Conservation (phyloP, 352 stramenopile species). For the Phytophthora rubi region DNA sequence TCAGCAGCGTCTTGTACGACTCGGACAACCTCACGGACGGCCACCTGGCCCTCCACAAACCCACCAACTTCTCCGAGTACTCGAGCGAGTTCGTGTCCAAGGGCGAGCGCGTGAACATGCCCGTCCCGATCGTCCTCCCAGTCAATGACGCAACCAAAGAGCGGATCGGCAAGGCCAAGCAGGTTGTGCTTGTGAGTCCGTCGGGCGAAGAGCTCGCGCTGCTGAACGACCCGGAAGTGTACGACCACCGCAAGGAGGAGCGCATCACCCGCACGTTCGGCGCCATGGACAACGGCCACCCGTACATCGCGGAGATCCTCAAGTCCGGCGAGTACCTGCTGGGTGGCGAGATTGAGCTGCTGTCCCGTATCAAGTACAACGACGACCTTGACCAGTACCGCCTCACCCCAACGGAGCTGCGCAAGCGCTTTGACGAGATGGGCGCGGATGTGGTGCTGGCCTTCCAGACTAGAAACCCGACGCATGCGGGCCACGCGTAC, state of each 20-base stretch:
- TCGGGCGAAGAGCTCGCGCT: slow-evolving; percentile 95
- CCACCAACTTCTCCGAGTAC: slow-evolving; percentile 95
- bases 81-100: slow-evolving; percentile 80
- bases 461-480: slow-evolving; percentile 98
- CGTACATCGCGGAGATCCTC: slow-evolving; percentile 97
- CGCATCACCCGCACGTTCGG: slow-evolving; percentile 98
- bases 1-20: slow-evolving; percentile 97
- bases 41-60: slow-evolving; percentile 73
- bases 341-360: slow-evolving; percentile 95
- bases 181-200: slow-evolving; percentile 94
- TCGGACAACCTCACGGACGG: slow-evolving; percentile 95
- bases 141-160: slow-evolving; percentile 94
- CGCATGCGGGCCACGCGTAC: slow-evolving; percentile 97
- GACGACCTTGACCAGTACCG: slow-evolving; percentile 97
- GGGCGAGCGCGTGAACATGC: slow-evolving; percentile 94
- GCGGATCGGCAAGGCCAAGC: slow-evolving; percentile 76
- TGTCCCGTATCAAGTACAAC: slow-evolving; percentile 96
- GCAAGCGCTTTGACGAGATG: slow-evolving; percentile 94
- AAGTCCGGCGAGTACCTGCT: slow-evolving; percentile 95
- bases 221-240: slow-evolving; percentile 95
- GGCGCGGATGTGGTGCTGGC: slow-evolving; percentile 97
- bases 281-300: slow-evolving; percentile 95
- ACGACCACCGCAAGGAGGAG: slow-evolving; percentile 97
- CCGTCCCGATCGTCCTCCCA: slow-evolving; percentile 97
- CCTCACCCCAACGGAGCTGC: slow-evolving; percentile 94